phyloP scores from a whole-genome alignment of 1,284 basidiomycete species.

The Macrocystidia cucumis region DNA sequence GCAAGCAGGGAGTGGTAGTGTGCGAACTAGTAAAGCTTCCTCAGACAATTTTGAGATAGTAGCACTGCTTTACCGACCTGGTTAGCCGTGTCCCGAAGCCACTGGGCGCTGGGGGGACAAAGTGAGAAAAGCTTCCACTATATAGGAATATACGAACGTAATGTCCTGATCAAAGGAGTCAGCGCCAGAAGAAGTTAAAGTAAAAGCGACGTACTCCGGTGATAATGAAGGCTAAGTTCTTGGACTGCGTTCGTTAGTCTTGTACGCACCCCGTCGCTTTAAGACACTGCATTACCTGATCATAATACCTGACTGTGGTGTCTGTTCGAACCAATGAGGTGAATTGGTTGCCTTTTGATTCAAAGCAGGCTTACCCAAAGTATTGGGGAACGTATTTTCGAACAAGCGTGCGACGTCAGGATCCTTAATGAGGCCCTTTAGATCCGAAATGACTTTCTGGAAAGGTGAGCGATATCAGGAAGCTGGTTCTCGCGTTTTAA shows the following conservation, averaged over 20 bases:
- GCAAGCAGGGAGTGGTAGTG: constrained; percentile 55
- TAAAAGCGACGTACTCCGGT: constrained; percentile 40
- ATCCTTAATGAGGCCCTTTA: constrained; percentile 63
- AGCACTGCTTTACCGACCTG: constrained; percentile 33
- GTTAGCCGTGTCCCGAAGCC: constrained; percentile 73
- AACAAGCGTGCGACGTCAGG: constrained; percentile 69
- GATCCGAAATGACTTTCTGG: constrained; percentile 60
- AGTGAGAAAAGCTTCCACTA: background rate
- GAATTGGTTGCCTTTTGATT: background rate
- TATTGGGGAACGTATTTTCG: constrained; percentile 74
- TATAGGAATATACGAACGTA: constrained; percentile 35
- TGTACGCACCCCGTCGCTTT: too few species aligned
- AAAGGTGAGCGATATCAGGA: constrained; percentile 2
- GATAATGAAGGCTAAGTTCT: constrained; percentile 71
- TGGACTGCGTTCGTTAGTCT: constrained; percentile 33
- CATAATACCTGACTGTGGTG: constrained; percentile 70
- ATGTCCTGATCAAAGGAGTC: constrained; percentile 43
- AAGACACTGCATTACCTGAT: constrained; percentile 30
- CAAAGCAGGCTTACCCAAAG: constrained; percentile 45
- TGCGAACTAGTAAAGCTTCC: constrained; percentile 40
- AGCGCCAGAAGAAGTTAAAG: constrained; percentile 4
- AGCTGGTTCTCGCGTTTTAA: background rate
- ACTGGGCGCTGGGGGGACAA: constrained; percentile 40
- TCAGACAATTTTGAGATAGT: constrained; percentile 1
- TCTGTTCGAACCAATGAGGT: constrained; percentile 28